phyloP scores from a whole-genome alignment of 2,329 filamentous ascomycete genomes.

The Neopestalotiopsis sp. region DNA sequence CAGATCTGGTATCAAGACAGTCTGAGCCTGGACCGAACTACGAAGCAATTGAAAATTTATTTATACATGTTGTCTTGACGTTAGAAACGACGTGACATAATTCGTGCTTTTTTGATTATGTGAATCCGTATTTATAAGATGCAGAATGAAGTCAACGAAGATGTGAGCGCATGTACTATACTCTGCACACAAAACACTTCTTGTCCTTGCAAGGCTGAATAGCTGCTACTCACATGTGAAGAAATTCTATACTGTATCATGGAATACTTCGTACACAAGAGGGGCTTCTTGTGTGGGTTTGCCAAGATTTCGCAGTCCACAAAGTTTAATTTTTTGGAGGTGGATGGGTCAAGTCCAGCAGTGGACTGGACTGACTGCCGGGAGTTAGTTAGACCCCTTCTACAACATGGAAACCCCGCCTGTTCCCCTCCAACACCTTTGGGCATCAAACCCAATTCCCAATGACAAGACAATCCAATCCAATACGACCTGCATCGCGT shows the following conservation, averaged over 20 bases:
- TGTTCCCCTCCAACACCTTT: constrained; percentile 4
- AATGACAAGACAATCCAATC: not conserved
- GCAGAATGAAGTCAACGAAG: not conserved
- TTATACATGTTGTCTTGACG: not conserved
- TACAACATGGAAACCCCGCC: not conserved
- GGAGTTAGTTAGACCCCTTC: too few species aligned
- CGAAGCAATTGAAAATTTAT: not conserved
- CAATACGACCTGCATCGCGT: not conserved
- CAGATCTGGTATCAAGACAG: too few species aligned
- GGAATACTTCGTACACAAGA: not conserved
- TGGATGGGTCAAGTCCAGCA: not conserved
- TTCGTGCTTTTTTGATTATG: too few species aligned
- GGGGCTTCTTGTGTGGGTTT: constrained; percentile 8
- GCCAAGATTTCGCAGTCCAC: constrained; percentile 13
- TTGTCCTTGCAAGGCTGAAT: not conserved
- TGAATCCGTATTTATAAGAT: not conserved
- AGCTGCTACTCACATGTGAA: not conserved
- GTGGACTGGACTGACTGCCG: not conserved
- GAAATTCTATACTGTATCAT: not conserved
- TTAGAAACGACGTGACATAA: not conserved
- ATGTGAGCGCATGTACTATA: not conserved
- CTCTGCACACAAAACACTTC: too few species aligned
- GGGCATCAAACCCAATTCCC: constrained; percentile 15
- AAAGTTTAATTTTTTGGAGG: not conserved
- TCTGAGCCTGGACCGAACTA: too few species aligned